These are phyloP conservation scores for Elongisporangium senticosum DNA, from an alignment of 352 stramenopile genomes.

Conservation along the genomic window DNA sequence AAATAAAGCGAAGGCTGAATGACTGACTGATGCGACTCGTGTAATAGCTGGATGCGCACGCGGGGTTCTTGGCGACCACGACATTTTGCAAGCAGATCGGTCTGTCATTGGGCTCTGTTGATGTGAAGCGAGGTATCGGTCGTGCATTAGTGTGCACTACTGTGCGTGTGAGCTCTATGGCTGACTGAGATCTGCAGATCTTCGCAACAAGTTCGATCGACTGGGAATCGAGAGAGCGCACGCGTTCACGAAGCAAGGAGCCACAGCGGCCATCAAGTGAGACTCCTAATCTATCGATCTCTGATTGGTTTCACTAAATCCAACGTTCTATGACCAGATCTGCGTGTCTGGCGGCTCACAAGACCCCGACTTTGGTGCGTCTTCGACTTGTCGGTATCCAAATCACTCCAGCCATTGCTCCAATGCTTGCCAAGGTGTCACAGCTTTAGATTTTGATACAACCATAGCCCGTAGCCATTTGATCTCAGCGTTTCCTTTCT, in stretches of 20 bases:
- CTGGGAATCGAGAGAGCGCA: slow-evolving; percentile 38
- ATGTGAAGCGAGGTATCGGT: slow-evolving; percentile 37
- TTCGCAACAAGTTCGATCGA: slow-evolving; percentile 58
- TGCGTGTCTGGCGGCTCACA: slow-evolving; percentile 20
- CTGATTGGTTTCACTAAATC: neutral
- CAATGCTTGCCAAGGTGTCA: slow-evolving; percentile 26
- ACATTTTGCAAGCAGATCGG: slow-evolving; percentile 28
- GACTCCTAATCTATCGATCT: neutral
- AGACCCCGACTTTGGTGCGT: slow-evolving; percentile 20
- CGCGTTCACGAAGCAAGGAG: slow-evolving; percentile 32
- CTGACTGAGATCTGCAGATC: slow-evolving; percentile 19
- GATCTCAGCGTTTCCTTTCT: neutral
- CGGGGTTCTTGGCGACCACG: slow-evolving; percentile 37
- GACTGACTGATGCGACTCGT: neutral
- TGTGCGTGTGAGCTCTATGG: neutral
- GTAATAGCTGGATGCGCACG: slow-evolving; percentile 37
- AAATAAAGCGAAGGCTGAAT: neutral
- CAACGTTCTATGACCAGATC: slow-evolving; percentile 13
- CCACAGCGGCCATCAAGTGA: slow-evolving; percentile 28
- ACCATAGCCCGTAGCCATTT: neutral
- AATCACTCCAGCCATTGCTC: slow-evolving; percentile 13
- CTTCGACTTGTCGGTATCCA: slow-evolving; percentile 32
- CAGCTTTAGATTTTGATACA: neutral
- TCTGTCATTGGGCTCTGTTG: slow-evolving; percentile 41
- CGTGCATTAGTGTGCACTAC: neutral